A percentile compares a stretch with the other conserved stretches of the same genome.
These are phyloP conservation scores for Posidonia australis DNA, from an alignment of 106 monocot species.

Conservation along the genomic window DNA sequence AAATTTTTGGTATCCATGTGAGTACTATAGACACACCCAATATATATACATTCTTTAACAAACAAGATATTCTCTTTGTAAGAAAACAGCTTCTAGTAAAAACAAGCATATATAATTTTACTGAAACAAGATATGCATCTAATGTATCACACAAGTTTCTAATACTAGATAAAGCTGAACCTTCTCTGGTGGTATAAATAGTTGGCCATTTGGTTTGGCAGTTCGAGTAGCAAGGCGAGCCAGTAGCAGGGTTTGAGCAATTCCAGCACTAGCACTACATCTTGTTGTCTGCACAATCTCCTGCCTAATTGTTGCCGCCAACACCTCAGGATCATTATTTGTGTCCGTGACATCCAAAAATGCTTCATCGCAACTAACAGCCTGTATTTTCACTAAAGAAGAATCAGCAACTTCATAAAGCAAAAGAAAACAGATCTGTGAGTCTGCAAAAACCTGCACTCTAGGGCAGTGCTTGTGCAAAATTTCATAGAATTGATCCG, in stretches of 20 bases:
- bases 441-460: constrained; percentile 26
- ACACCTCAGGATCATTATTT: constrained; percentile 43
- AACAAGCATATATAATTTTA: not conserved
- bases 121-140: not conserved
- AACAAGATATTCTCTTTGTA: too few relatives aligned
- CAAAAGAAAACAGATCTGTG: not conserved
- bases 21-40: too few relatives aligned
- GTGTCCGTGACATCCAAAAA: constrained; percentile 61
- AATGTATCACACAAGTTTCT: too few relatives aligned
- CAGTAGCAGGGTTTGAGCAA: constrained; percentile 69
- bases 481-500: constrained; percentile 86
- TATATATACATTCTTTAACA: too few relatives aligned
- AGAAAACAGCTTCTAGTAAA: too few relatives aligned
- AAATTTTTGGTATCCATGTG: too few relatives aligned
- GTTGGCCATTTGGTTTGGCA: constrained; percentile 96
- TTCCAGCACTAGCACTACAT: constrained; percentile 92
- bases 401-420: constrained; percentile 3
- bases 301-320: constrained; percentile 54
- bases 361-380: constrained; percentile 96
- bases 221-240: constrained; percentile 82
- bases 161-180: constrained; percentile 8
- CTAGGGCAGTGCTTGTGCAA: constrained; percentile 82
- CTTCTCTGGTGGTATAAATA: constrained; percentile 61
- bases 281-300: constrained; percentile 68
- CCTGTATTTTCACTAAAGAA: constrained; percentile 34